These are phyloP conservation scores for Cytospora schulzeri DNA, from an alignment of 2,329 filamentous ascomycete species.

Conservation along the genomic window DNA sequence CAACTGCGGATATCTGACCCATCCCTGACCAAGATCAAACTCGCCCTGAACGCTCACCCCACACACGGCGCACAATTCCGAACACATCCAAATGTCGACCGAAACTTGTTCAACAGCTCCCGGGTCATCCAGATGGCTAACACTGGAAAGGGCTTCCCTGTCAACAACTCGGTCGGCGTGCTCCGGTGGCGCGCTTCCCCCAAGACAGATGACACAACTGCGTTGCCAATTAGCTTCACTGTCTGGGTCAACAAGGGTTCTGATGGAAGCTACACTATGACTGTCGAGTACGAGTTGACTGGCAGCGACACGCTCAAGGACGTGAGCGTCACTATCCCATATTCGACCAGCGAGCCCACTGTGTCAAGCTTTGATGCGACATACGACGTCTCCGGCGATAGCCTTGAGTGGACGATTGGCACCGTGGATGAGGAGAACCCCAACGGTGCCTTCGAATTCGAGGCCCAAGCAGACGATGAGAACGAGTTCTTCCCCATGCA, in stretches of 20 bases:
- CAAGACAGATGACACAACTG: slow-evolving; percentile 75
- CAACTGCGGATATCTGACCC: slow-evolving; percentile 88
- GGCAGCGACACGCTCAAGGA: slow-evolving; percentile 78
- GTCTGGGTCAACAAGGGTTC: slow-evolving; percentile 94
- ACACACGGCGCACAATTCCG: slow-evolving; percentile 88
- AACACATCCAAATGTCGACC: slow-evolving; percentile 96
- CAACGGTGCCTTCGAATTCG: slow-evolving; percentile 91
- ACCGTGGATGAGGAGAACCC: slow-evolving; percentile 79
- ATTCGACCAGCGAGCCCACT: slow-evolving; percentile 78
- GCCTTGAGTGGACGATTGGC: slow-evolving; percentile 91
- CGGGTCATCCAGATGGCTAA: slow-evolving; percentile 92
- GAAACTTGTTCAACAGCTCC: slow-evolving; percentile 77
- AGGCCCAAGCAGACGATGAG: slow-evolving; percentile 83
- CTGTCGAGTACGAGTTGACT: slow-evolving; percentile 92
- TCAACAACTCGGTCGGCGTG: slow-evolving; percentile 91
- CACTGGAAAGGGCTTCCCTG: slow-evolving; percentile 82
- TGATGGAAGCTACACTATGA: slow-evolving; percentile 81
- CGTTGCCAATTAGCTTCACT: slow-evolving; percentile 92
- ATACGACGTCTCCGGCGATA: slow-evolving; percentile 92
- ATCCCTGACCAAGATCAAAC: slow-evolving; percentile 87
- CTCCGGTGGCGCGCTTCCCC: slow-evolving; percentile 88
- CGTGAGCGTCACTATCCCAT: slow-evolving; percentile 86
- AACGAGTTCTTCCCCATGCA: slow-evolving; percentile 98
- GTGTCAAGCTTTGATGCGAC: slow-evolving; percentile 92
- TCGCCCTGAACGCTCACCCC: slow-evolving; percentile 74